Conservation (phyloP, 164 flowering plant genomes). For the Nymphaea thermarum region DNA sequence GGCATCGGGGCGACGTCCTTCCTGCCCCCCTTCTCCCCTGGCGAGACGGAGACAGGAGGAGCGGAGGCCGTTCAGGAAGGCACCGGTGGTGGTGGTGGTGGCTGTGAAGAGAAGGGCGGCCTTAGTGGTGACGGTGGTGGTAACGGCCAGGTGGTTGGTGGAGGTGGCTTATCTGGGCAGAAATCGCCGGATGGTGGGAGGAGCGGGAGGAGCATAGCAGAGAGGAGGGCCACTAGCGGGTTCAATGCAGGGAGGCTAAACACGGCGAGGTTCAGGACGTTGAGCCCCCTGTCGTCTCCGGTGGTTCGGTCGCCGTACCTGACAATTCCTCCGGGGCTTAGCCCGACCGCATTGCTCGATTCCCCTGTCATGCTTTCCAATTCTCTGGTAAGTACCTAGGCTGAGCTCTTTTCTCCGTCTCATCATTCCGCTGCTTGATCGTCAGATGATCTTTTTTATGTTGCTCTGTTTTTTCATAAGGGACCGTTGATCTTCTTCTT, state of each 20-base stretch:
- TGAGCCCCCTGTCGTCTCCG: slow-evolving; percentile 28
- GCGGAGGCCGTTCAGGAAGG: background rate
- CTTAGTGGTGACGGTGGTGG: slow-evolving; percentile 1
- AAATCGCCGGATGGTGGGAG: slow-evolving; percentile 15
- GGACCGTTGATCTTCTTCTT: no score
- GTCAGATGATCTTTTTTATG: no score
- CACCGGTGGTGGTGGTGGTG: background rate
- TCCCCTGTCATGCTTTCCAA: slow-evolving; percentile 62
- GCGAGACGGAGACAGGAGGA: background rate
- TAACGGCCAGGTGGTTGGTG: slow-evolving; percentile 5
- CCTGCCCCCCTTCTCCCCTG: background rate
- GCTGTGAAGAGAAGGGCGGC: background rate
- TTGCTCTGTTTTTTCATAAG: no score
- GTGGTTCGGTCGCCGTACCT: slow-evolving; percentile 30
- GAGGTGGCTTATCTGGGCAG: slow-evolving; percentile 4
- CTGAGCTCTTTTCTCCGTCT: background rate
- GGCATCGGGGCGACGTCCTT: no score
- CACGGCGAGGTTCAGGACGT: slow-evolving; percentile 27
- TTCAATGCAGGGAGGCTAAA: slow-evolving; percentile 47
- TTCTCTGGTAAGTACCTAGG: slow-evolving; percentile 35
- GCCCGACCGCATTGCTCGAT: slow-evolving; percentile 56
- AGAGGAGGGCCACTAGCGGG: slow-evolving; percentile 61
- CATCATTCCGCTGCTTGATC: no score
- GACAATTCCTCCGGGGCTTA: slow-evolving; percentile 64
- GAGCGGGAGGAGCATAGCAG: slow-evolving; percentile 36